Percentiles rank a stretch among this genome's conserved stretches.
phyloP scores from a whole-genome alignment of 257 asterid genomes.

The Salvia rosmarinus region DNA sequence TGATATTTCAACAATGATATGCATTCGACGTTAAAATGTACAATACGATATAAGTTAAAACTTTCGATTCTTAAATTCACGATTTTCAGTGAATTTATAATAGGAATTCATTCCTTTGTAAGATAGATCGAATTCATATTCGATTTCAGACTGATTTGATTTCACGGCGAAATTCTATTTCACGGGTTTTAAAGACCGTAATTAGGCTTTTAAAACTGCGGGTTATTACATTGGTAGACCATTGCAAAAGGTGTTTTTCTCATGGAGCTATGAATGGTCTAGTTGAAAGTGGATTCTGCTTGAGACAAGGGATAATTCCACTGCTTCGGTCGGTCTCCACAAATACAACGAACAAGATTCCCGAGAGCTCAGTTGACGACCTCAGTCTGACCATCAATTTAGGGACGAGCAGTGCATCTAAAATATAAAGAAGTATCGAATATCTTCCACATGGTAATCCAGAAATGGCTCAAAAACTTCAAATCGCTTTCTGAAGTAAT shows the following conservation, averaged over 20 bases:
- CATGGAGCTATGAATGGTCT: background rate
- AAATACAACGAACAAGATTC: background rate
- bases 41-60: too few relatives aligned
- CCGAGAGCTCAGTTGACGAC: background rate
- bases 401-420: background rate
- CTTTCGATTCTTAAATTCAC: too few relatives aligned
- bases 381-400: background rate
- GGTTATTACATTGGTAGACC: too few relatives aligned
- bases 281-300: background rate
- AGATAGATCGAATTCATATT: too few relatives aligned
- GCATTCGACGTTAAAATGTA: too few relatives aligned
- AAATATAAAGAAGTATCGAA: background rate
- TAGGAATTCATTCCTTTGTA: too few relatives aligned
- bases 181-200: too few relatives aligned
- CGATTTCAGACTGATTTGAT: too few relatives aligned
- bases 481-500: background rate
- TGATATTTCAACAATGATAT: too few relatives aligned
- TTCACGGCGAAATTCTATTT: too few relatives aligned
- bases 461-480: background rate
- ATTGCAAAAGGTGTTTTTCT: background rate
- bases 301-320: background rate
- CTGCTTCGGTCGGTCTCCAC: background rate
- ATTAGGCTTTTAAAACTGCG: too few relatives aligned
- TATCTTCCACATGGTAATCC: background rate
- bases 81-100: too few relatives aligned